Conservation (phyloP, 306 rosid species). For the Ceratonia siliqua region DNA sequence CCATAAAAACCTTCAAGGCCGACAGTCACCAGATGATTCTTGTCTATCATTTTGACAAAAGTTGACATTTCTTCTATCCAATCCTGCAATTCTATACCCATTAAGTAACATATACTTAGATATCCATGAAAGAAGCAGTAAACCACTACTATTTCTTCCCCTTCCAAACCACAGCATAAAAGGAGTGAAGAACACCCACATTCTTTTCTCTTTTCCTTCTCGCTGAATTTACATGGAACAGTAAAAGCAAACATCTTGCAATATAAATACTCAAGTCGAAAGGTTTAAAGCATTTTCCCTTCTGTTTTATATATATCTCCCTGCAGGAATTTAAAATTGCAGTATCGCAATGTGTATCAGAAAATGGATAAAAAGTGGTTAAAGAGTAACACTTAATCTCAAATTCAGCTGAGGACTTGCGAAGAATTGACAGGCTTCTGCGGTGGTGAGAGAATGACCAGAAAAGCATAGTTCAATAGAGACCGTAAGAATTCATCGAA, state of each 20-base stretch:
- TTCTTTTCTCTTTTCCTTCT: background rate
- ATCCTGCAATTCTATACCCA: constrained; percentile 56
- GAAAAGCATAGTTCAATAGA: constrained; percentile 2
- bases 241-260: background rate
- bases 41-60: constrained; percentile 83
- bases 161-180: background rate
- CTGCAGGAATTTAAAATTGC: background rate
- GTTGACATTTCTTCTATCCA: constrained; percentile 98
- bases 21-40: constrained; percentile 82
- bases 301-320: background rate
- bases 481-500: background rate
- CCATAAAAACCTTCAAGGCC: constrained; percentile 98
- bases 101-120: constrained; percentile 20
- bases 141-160: background rate
- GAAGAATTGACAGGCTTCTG: background rate
- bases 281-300: background rate
- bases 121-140: constrained; percentile 12
- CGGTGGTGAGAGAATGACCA: constrained; percentile 7
- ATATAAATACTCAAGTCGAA: background rate
- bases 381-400: background rate
- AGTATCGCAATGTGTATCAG: background rate
- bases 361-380: background rate
- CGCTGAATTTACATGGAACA: constrained; percentile 19
- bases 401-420: background rate
- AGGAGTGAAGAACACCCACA: background rate